phyloP scores from a whole-genome alignment of 2,329 filamentous ascomycete genomes.

The Epichloe brachyelytri region DNA sequence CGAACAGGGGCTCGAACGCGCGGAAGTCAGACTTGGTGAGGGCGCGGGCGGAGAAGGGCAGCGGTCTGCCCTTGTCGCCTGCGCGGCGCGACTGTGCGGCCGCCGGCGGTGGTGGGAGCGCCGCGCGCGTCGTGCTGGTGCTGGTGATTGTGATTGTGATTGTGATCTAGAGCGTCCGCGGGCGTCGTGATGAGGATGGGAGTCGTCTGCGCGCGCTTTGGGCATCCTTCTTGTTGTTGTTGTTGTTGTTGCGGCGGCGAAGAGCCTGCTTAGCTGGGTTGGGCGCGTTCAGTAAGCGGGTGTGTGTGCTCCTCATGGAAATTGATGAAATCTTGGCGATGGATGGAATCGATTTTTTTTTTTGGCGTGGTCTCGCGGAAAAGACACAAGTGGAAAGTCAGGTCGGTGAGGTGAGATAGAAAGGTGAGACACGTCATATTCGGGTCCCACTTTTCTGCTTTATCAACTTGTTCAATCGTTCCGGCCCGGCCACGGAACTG shows the following conservation, averaged over 20 bases:
- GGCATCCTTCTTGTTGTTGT: not conserved
- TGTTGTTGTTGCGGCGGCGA: no score
- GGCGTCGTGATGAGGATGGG: not conserved
- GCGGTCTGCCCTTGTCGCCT: slow-evolving; percentile 8
- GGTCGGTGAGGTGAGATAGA: not conserved
- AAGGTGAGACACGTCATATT: not conserved
- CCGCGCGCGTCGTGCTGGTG: slow-evolving; percentile 9
- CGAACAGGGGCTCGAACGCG: slow-evolving; percentile 58
- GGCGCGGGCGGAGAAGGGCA: slow-evolving; percentile 54
- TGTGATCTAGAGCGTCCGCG: not conserved
- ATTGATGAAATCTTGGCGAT: not conserved
- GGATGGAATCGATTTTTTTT: not conserved
- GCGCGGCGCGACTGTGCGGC: not conserved
- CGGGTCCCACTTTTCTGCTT: not conserved
- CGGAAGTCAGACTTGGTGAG: slow-evolving; percentile 58
- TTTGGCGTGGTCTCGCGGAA: not conserved
- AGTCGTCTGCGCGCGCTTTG: not conserved
- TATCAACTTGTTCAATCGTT: not conserved
- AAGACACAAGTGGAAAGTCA: not conserved
- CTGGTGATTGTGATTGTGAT: not conserved
- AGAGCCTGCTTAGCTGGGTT: no score
- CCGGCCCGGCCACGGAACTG: no score
- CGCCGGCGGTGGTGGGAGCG: slow-evolving; percentile 13
- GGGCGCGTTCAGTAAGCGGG: no score
- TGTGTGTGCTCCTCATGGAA: not conserved